Evolutionary conservation across 768 basidiomycete genomes (phyloP).

Genomic region (Tephrocybe sp.): DNA sequence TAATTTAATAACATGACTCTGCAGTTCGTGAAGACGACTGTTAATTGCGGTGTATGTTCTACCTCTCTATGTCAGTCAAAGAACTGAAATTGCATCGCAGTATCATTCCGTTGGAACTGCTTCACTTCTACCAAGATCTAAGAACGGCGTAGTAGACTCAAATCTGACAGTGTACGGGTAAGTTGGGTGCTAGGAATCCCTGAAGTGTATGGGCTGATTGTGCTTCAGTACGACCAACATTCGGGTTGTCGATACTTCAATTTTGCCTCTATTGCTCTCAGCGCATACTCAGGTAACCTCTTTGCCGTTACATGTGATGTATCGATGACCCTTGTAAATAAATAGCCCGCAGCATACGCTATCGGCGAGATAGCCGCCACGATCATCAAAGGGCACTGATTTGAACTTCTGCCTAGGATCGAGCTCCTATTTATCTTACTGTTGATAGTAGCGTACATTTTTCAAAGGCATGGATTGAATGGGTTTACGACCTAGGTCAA

Average conservation of each 20-base stretch:
- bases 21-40: constrained; percentile 24
- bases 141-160: constrained; percentile 23
- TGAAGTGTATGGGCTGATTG: not conserved
- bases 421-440: no score
- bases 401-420: not conserved
- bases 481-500: no score
- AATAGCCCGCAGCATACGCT: not conserved
- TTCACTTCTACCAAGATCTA: constrained; percentile 36
- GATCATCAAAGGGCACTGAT: not conserved
- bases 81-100: constrained; percentile 7
- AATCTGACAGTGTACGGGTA: constrained; percentile 25
- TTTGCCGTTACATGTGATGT: not conserved
- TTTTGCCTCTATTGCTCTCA: constrained; percentile 39
- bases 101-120: constrained; percentile 37
- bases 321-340: not conserved
- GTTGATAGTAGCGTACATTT: no score
- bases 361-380: constrained; percentile 2
- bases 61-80: not conserved
- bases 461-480: no score
- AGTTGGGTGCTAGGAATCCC: not conserved
- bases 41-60: constrained; percentile 23
- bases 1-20: no score
- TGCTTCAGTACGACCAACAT: constrained; percentile 42
- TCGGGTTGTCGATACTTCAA: constrained; percentile 45
- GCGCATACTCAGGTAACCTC: constrained; percentile 31